Evolutionary conservation across 495 filamentous ascomycete species (phyloP).

Genomic region (Paragyromitra xinjiangensis): DNA sequence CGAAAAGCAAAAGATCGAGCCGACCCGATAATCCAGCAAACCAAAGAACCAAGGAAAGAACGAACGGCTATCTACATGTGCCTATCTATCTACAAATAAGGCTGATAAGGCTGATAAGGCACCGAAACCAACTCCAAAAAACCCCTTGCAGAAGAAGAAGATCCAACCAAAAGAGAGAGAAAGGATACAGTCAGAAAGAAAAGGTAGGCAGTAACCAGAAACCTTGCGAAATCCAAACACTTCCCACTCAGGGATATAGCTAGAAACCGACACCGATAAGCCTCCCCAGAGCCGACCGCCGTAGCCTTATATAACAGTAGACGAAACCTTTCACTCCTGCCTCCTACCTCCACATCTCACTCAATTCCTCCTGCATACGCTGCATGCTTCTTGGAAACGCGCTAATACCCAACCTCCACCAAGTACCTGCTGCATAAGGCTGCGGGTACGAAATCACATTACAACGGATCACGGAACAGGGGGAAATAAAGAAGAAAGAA

Average conservation of each 20-base stretch:
- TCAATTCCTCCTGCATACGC: neutral
- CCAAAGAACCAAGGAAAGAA: neutral
- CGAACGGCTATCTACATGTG: neutral
- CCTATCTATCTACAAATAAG: neutral
- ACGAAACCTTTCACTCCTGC: neutral
- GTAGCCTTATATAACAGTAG: slow-evolving; percentile 7
- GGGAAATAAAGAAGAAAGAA: neutral
- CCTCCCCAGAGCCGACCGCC: neutral
- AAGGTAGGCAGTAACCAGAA: neutral
- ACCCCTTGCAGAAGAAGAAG: neutral
- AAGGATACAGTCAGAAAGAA: neutral
- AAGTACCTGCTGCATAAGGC: neutral
- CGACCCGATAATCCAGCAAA: neutral
- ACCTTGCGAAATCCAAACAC: neutral
- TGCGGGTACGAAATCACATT: slow-evolving; percentile 7
- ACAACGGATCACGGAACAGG: neutral
- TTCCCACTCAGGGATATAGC: neutral
- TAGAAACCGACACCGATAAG: neutral
- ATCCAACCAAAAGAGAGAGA: neutral
- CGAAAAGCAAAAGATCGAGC: neutral
- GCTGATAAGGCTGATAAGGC: neutral
- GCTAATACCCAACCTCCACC: neutral
- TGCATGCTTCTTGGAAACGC: neutral
- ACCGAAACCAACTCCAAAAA: neutral
- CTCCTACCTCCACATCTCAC: neutral